A percentile compares a stretch with the other conserved stretches of the same genome.
phyloP scores from a whole-genome alignment of 2,329 filamentous ascomycete species.

The Ceratocystis huliohia region DNA sequence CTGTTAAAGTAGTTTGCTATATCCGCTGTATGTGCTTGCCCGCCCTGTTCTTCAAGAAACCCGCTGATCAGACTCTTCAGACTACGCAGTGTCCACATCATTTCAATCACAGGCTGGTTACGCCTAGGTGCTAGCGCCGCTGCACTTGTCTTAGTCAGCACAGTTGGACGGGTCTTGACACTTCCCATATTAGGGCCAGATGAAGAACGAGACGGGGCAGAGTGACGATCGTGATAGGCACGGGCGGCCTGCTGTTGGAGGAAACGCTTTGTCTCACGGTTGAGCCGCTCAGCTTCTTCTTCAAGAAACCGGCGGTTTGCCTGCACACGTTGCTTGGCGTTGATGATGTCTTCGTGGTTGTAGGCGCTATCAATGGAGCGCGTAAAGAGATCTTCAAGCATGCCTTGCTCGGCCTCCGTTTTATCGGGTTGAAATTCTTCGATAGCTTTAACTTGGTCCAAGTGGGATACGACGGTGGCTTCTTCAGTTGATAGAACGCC shows the following conservation, averaged over 20 bases:
- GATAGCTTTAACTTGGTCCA: constrained; percentile 41
- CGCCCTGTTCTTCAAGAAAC: constrained; percentile 67
- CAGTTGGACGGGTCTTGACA: constrained; percentile 54
- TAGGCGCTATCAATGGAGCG: constrained; percentile 80
- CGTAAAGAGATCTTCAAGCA: constrained; percentile 83
- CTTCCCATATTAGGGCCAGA: constrained; percentile 33
- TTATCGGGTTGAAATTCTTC: constrained; percentile 46
- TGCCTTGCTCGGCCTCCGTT: constrained; percentile 50
- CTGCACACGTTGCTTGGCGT: constrained; percentile 55
- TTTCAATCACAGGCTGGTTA: constrained; percentile 29
- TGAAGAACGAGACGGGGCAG: constrained; percentile 59
- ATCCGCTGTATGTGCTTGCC: constrained; percentile 54
- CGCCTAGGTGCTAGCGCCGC: constrained; percentile 30
- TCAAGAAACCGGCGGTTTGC: constrained; percentile 70
- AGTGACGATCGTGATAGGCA: constrained; percentile 38
- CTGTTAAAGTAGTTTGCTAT: constrained; percentile 21
- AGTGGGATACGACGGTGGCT: constrained; percentile 12
- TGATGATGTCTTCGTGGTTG: constrained; percentile 85
- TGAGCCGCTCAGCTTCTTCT: constrained; percentile 38
- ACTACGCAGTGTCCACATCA: constrained; percentile 16
- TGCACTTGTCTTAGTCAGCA: background rate
- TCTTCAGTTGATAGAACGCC: constrained; percentile 15
- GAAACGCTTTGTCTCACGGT: constrained; percentile 20
- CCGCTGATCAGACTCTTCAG: constrained; percentile 26
- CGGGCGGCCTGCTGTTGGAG: constrained; percentile 42